These are phyloP conservation scores for Flaveria linearis DNA, from an alignment of 129 eudicot genomes.

Conservation along the genomic window DNA sequence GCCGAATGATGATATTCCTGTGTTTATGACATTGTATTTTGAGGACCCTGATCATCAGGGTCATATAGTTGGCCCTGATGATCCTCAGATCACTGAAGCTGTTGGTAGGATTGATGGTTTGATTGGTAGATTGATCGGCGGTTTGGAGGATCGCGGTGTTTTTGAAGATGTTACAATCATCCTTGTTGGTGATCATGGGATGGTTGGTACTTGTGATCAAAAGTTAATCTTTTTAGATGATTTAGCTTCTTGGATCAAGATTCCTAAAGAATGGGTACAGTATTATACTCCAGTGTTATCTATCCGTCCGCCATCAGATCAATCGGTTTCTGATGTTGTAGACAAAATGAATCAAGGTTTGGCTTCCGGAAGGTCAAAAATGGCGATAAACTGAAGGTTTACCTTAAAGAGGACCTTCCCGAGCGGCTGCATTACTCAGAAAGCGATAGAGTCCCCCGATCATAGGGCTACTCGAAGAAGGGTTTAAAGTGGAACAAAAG, in stretches of 20 bases:
- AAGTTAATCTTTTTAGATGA: conserved; percentile 62
- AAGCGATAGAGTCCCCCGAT: conserved; percentile 65
- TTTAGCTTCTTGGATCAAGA: conserved; percentile 55
- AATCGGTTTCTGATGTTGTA: conserved; percentile 46
- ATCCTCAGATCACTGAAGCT: conserved; percentile 51
- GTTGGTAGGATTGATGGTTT: conserved; percentile 49
- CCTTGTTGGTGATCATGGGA: conserved; percentile 81
- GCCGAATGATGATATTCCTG: conserved; percentile 52
- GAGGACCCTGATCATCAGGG: conserved; percentile 92
- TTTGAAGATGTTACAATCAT: conserved; percentile 71
- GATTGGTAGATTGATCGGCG: conserved; percentile 64
- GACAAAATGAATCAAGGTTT: conserved; percentile 67
- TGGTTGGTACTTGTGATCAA: conserved; percentile 84
- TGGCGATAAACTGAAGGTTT: conserved; percentile 60
- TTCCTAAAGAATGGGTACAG: conserved; percentile 64
- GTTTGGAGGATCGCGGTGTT: conserved; percentile 61
- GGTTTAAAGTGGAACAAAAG: conserved; percentile 59
- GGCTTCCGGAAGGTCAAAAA: conserved; percentile 53
- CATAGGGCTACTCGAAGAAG: conserved; percentile 62
- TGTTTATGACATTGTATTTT: conserved; percentile 68
- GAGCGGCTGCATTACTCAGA: conserved; percentile 64
- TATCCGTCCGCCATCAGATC: conserved; percentile 53
- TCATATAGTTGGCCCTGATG: conserved; percentile 77
- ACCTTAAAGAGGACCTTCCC: conserved; percentile 67
- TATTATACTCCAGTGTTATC: conserved; percentile 58